Evolutionary conservation across 139 green algal genomes (phyloP), one percentile per base, ranked within the genome.

Genomic region (Chlamydomonas schloesseri): DNA sequence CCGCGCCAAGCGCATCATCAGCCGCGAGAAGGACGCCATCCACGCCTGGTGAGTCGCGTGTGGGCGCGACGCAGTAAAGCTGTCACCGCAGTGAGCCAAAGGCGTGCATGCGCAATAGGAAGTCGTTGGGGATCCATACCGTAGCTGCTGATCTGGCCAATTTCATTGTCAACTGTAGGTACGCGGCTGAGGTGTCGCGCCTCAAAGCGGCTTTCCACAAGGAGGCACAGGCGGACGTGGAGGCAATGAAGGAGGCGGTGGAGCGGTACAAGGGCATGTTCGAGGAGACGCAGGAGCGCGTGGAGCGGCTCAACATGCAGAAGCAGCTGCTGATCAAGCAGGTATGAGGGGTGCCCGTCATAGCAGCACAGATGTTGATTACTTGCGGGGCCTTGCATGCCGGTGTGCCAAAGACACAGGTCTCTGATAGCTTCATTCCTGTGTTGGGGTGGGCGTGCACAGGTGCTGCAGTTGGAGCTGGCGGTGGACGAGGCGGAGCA

Each of bases 321-420:
- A 96, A 96, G 74, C 89, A 92, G 89, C 76, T 96, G 58, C 87
- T 96, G 23, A 84, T 96, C 13, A 91, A 92, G 60, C 91, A 96
- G 91, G 93, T 8, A 50, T 13, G 42, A 50, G 6, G n/a, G n/a
- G n/a, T 93, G 67, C 21, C 76, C 26, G 18, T 6, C 23, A 23
- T 3, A 28, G 28, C 64, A 36, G 28, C 29, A 28, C 28, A 9
- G 28, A 17, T 34, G 28, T n/a, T n/a, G n/a, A n/a, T n/a, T n/a
- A n/a, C 60, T n/a, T 67, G 60, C 24, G 24, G 60, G 60, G 20
- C 15, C 60, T n/a, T n/a, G n/a, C n/a, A n/a, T n/a, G n/a, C n/a
- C n/a, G n/a, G n/a, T n/a, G n/a, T n/a, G n/a, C n/a, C n/a, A n/a
- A n/a, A n/a, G n/a, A n/a, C n/a, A n/a, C n/a, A n/a, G n/a, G n/a